Conservation (phyloP, 2,329 filamentous ascomycete species). For the Ceratocystis albifundus region DNA sequence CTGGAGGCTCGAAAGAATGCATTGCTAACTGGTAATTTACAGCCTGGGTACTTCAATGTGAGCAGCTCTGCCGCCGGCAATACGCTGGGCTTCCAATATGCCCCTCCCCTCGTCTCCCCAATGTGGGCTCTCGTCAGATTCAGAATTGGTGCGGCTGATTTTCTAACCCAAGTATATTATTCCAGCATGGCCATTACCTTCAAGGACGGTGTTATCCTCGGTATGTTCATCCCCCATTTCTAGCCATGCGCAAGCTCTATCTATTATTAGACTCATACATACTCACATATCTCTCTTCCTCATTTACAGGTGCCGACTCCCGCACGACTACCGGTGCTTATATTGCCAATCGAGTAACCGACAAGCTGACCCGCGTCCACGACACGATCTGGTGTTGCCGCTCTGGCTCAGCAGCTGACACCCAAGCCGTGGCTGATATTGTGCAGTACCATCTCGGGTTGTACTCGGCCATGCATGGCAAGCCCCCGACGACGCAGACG, state of each 20-base stretch:
- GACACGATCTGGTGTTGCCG: constrained; percentile 99
- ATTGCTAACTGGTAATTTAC: constrained; percentile 30
- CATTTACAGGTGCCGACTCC: constrained; percentile 65
- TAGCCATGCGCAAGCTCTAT: background rate
- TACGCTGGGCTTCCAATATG: background rate
- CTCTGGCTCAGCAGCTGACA: constrained; percentile 93
- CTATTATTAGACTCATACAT: too few relatives aligned
- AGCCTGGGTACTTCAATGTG: constrained; percentile 97
- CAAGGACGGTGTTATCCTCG: constrained; percentile 93
- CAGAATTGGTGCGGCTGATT: constrained; percentile 23
- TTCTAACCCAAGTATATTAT: constrained; percentile 25
- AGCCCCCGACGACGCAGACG: constrained; percentile 84
- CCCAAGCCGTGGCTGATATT: constrained; percentile 94
- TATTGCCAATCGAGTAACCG: constrained; percentile 97
- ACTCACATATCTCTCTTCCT: background rate
- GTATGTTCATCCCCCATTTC: constrained; percentile 33
- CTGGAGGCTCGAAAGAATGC: background rate
- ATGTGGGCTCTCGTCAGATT: background rate
- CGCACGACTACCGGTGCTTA: constrained; percentile 95
- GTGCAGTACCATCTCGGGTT: constrained; percentile 92
- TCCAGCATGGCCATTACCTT: constrained; percentile 95
- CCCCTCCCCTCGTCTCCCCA: too few relatives aligned
- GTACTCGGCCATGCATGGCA: constrained; percentile 82
- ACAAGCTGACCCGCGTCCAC: constrained; percentile 96
- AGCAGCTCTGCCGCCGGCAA: constrained; percentile 29